These are phyloP conservation scores for Eutrema salsugineum DNA, from an alignment of 441 rosid species.

Conservation along the genomic window DNA sequence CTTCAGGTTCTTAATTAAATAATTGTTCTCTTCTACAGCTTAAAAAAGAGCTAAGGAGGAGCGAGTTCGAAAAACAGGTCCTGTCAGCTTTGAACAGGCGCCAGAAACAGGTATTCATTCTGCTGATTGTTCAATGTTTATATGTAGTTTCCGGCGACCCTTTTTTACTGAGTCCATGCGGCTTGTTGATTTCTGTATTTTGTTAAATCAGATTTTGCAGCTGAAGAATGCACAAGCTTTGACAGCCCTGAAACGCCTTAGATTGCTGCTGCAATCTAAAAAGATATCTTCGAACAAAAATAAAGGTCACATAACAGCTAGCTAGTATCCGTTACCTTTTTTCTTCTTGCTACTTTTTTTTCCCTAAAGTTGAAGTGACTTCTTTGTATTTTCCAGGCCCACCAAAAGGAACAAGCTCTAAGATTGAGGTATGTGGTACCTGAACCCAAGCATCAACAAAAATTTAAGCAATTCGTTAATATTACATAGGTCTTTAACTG, in stretches of 20 bases:
- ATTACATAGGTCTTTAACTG: background rate
- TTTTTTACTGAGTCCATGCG: slow-evolving; percentile 8
- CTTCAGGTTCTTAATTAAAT: background rate
- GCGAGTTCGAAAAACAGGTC: slow-evolving; percentile 56
- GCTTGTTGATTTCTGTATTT: slow-evolving; percentile 9
- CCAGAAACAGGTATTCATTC: slow-evolving; percentile 59
- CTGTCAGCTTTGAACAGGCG: slow-evolving; percentile 59
- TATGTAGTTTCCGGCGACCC: background rate
- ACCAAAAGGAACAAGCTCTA: slow-evolving; percentile 38
- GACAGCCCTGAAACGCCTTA: slow-evolving; percentile 54
- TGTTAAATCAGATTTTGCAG: slow-evolving; percentile 57
- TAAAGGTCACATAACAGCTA: slow-evolving; percentile 33
- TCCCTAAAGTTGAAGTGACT: background rate
- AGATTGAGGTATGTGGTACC: slow-evolving; percentile 51
- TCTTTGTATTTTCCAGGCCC: slow-evolving; percentile 41
- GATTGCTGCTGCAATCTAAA: slow-evolving; percentile 48
- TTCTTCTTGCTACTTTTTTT: background rate
- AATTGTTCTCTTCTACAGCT: slow-evolving; percentile 46
- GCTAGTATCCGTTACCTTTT: slow-evolving; percentile 25
- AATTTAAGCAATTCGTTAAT: background rate
- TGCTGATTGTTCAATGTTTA: slow-evolving; percentile 14
- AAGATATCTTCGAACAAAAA: slow-evolving; percentile 36
- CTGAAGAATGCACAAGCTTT: slow-evolving; percentile 72
- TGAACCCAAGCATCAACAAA: background rate
- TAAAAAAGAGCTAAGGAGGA: slow-evolving; percentile 76